Evolutionary conservation across 1,284 basidiomycete species (phyloP), one percentile per base, ranked within the genome.

Genomic region (Papiliotrema flavescens): DNA sequence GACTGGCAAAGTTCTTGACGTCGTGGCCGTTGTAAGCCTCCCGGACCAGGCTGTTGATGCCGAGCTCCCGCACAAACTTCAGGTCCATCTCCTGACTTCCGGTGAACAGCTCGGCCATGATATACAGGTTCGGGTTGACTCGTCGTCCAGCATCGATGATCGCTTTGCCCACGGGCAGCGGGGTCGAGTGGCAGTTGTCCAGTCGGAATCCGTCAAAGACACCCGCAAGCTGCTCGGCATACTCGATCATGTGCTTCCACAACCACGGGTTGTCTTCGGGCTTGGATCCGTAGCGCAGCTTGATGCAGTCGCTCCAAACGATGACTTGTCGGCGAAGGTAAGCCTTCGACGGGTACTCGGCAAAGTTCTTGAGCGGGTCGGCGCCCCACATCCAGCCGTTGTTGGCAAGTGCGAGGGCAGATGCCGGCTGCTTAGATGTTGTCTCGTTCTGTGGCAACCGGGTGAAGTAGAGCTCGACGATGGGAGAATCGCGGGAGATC

Each of bases 371-470:
- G 20, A 98, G 81, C 0, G 95, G 95, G 73, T 98, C 87, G 2
- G 95, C 94, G 56, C 88, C 81, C 95, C 95, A 98, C 65, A 98
- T 95, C 95, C 95, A 98, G 7, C 95, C 95, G 68, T 98, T 98
- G 78, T 98, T 97, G 5, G 95, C 95, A 28, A 97, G 78, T 0
- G 89, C 86, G 66, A 93, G 88, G 9, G 83, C 80, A 20, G 81
- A 71, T 2, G 87, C 84, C 55, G 92, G 85, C 57, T 81, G 79
- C 46, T 83, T 81, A 48, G 83, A 76, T 1, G 83, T 82, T 22
- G 78, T 79, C 4, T 58, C 63, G 59, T 79, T 80, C 6, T 81
- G 78, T 9, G 83, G 78, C 17, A 95, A 73, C 42, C 91, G 86
- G 1, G 92, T 96, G 75, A 97, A 97, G 76, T 95, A 94, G 1